Evolutionary conservation across 2,329 filamentous ascomycete genomes (phyloP).

Genomic region (Diaporthe vexans): DNA sequence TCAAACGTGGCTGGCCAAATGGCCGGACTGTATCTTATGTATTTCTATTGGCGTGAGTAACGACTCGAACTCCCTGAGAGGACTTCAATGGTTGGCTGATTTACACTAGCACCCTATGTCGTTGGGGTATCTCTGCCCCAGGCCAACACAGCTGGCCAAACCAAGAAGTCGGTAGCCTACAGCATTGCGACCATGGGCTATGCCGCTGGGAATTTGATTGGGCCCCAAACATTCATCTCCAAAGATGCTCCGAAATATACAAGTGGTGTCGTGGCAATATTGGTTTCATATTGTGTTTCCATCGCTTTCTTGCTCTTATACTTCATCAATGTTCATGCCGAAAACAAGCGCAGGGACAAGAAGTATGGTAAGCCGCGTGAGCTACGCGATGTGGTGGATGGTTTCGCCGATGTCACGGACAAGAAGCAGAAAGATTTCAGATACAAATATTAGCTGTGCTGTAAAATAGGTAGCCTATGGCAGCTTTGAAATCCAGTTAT

Average conservation of each 20-base stretch:
- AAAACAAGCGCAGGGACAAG: conserved; percentile 47
- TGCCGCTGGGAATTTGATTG: conserved; percentile 57
- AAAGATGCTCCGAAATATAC: conserved; percentile 56
- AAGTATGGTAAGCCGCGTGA: conserved; percentile 46
- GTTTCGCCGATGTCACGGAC: conserved; percentile 45
- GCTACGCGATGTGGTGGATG: conserved; percentile 44
- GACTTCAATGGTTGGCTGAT: neutral
- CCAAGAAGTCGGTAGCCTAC: conserved; percentile 57
- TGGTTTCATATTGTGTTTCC: conserved; percentile 52
- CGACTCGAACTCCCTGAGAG: neutral
- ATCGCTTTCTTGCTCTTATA: conserved; percentile 51
- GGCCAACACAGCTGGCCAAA: conserved; percentile 49
- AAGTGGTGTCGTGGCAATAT: conserved; percentile 53
- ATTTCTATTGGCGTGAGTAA: conserved; percentile 41
- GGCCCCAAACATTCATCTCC: conserved; percentile 56
- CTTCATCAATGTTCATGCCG: conserved; percentile 47
- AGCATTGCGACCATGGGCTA: conserved; percentile 57
- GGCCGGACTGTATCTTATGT: conserved; percentile 40
- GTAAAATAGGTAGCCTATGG: too few species aligned
- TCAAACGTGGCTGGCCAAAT: conserved; percentile 38
- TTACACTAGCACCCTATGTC: conserved; percentile 46
- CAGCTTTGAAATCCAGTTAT: too few species aligned
- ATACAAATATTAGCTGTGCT: too few species aligned
- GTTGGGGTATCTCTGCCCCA: conserved; percentile 47
- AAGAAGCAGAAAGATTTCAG: too few species aligned